Base-by-base conservation (phyloP, 441 rosid genomes). In the Iberis amara region DNA sequence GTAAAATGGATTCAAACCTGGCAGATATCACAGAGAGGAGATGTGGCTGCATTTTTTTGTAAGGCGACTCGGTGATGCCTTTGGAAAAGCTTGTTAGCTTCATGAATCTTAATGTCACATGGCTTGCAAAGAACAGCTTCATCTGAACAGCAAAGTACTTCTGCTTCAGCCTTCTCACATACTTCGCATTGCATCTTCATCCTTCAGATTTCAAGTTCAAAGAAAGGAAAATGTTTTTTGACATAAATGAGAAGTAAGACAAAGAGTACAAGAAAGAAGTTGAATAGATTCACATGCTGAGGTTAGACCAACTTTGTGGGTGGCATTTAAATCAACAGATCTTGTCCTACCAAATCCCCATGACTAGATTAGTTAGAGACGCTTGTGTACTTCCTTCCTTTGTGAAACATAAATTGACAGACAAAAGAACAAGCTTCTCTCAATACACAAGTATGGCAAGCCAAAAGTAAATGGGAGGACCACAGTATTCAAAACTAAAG, bases 141-240 rank as follows among this genome's bases (percentile, higher is more conserved):
- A 66, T 79, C 81, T 10, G 84, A 75, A 54, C 75, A 76, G 57
- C 79, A 79, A 7, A 76, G 66, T 44, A 79, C 76, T 73, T 65
- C 62, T 9, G 81, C 84, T 75, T 76, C 84, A 39, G 76, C 74
- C 37, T 63, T 65, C 37, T 79, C 81, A 28, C 81, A 79, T 24
- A 68, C 79, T 70, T 76, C 79, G 39, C 79, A 76, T 58, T 69
- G 81, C 54, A 76, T 69, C 79, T 61, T 76, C 79, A 71, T 76
- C 54, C 18, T 49, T 47, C 15, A 37, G 43, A 12, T 24, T 31
- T 0, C 7, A 47, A 4, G 6, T 52, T 26, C 59, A 54, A 31
- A n/a, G 11, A 51, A 39, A 40, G 30, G 35, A 3, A 47, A 55
- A 32, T 0, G 32, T 46, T 1, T 18, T 4, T 42, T 39, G 0